phyloP scores from a whole-genome alignment of 202 grass and related monocot genomes.

The Elaeis oleifera region DNA sequence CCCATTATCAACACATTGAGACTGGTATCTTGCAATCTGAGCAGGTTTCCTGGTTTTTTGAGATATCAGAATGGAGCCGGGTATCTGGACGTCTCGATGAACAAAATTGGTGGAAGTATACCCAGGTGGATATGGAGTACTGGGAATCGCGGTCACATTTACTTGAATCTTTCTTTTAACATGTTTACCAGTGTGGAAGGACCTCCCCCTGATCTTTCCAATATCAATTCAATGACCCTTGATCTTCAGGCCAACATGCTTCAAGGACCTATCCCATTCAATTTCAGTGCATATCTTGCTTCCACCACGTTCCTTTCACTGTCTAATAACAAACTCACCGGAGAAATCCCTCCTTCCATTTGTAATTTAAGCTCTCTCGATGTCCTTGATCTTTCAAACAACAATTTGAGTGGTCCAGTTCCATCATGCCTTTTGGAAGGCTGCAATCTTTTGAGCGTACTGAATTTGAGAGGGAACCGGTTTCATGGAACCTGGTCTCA shows the following conservation, averaged over 20 bases:
- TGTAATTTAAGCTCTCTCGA: constrained; percentile 27
- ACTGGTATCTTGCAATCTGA: constrained; percentile 49
- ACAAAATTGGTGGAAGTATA: constrained; percentile 32
- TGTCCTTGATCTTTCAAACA: constrained; percentile 44
- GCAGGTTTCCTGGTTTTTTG: constrained; percentile 32
- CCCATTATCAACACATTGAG: constrained; percentile 19
- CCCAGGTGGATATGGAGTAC: constrained; percentile 36
- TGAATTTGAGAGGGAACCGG: constrained; percentile 40
- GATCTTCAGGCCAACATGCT: constrained; percentile 51
- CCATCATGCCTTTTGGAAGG: constrained; percentile 38
- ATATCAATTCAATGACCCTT: neutral
- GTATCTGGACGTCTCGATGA: constrained; percentile 42
- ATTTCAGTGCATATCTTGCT: constrained; percentile 18
- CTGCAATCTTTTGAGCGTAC: neutral
- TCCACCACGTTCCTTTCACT: neutral
- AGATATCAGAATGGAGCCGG: neutral
- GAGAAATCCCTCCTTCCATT: constrained; percentile 27
- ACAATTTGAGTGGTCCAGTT: constrained; percentile 35
- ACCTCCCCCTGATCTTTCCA: constrained; percentile 12
- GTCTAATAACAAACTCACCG: constrained; percentile 35
- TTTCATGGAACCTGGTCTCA: constrained; percentile 27
- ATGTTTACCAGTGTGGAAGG: constrained; percentile 30
- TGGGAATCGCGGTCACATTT: neutral
- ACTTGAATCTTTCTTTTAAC: constrained; percentile 46
- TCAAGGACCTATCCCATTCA: constrained; percentile 29